Base-by-base conservation (phyloP, 1,284 basidiomycete genomes). In the Sphagnurus paluster region DNA sequence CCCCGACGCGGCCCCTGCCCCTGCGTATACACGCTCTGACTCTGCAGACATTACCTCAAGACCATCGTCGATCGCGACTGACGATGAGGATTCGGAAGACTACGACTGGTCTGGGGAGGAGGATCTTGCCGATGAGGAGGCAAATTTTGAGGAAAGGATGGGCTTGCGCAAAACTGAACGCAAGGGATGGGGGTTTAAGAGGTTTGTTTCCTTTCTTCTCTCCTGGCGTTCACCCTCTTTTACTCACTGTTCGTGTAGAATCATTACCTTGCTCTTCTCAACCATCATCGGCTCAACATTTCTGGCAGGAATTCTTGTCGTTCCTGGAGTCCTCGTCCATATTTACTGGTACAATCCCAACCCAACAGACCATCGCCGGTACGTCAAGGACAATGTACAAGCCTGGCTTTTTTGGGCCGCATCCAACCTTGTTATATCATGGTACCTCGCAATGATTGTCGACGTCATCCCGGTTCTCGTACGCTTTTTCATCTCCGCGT, bases 401-500 rank as follows among this genome's bases (percentile, higher is more conserved):
- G 82, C 84, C 8, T 90, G 87, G 87, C 69, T 88, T 5, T 86
- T 86, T 63, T 90, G 87, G 86, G 80, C 78, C 7, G 86, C 86
- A 2, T 76, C 82, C 26, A 89, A 90, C 61, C 66, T 89, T 41
- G 65, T 85, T 46, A 72, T 87, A 41, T 89, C 87, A 2, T 90
- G 87, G 87, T 82, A 74, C 54, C 77, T 90, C 23, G 87, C 82
- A 5, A 70, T 88, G 64, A 65, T 84, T 49, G 70, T 87, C 54
- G 82, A 89, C 60, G 65, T 89, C 43, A 61, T 85, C 43, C 87
- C 86, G 9, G 67, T 71, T 34, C 45, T 84, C 38, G 56, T 72
- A 40, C 77, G 74, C 33, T 72, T 75, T 53, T 53, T 76, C 44
- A 75, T 90, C 51, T 68, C 76, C 19, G 64, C 77, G 5, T 66